phyloP scores from a whole-genome alignment of 768 basidiomycete species.

The Hypholoma fasciculare region DNA sequence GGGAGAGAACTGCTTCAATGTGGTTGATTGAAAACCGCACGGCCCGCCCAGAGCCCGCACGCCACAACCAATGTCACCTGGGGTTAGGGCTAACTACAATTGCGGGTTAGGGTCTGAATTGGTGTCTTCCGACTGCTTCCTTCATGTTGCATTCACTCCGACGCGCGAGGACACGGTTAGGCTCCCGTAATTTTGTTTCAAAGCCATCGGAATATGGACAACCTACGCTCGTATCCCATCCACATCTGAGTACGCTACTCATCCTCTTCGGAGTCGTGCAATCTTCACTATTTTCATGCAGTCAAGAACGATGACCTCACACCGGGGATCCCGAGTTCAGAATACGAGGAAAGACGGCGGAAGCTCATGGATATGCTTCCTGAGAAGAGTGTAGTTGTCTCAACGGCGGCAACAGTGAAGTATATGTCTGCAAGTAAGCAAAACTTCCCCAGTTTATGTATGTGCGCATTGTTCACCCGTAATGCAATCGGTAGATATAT shows the following conservation, averaged over 20 bases:
- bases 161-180: constrained; percentile 19
- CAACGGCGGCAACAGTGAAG: constrained; percentile 77
- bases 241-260: constrained; percentile 64
- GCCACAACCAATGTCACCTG: not conserved
- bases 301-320: constrained; percentile 72
- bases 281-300: constrained; percentile 21
- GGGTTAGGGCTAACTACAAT: constrained; percentile 1
- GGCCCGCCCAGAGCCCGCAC: too few species aligned
- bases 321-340: constrained; percentile 73
- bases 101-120: constrained; percentile 24
- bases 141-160: constrained; percentile 24
- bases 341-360: constrained; percentile 74
- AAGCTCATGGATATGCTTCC: constrained; percentile 76
- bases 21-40: too few species aligned
- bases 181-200: constrained; percentile 16
- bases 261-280: not conserved
- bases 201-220: constrained; percentile 85
- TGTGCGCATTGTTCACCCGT: constrained; percentile 5
- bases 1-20: too few species aligned
- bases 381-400: constrained; percentile 71
- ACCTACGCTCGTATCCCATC: constrained; percentile 75
- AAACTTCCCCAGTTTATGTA: not conserved
- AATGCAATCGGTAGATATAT: constrained; percentile 52
- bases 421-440: constrained; percentile 81
- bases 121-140: constrained; percentile 11